Evolutionary conservation across 805 yeast genomes (phyloP).

Genomic region (Yarrowia deformans): DNA sequence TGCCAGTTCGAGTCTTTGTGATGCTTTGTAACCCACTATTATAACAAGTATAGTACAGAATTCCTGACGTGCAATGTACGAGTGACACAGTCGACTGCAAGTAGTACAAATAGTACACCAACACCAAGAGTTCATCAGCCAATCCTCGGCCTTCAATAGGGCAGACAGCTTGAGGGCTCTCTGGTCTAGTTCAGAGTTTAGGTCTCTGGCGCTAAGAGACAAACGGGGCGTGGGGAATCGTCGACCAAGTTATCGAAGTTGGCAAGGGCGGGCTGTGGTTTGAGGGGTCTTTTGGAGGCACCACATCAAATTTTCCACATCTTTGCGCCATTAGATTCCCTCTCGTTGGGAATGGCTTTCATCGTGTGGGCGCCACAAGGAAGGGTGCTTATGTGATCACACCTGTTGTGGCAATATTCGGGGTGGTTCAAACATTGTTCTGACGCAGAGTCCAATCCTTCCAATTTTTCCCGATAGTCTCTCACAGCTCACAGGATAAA

Average conservation of each 20-base stretch:
- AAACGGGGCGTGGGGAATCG: conserved; percentile 10
- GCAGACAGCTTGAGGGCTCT: no score
- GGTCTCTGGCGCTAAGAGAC: background rate
- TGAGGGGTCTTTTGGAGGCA: background rate
- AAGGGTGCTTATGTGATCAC: background rate
- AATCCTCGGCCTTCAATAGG: no score
- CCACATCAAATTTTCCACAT: no score
- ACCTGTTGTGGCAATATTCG: background rate
- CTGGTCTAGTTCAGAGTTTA: conserved; percentile 1
- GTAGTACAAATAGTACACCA: no score
- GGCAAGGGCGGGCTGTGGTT: background rate
- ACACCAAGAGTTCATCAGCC: no score
- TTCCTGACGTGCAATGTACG: no score
- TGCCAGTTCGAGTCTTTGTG: conserved; percentile 24
- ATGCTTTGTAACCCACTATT: no score
- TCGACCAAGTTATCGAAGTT: background rate
- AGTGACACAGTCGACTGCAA: no score
- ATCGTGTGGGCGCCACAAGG: no score
- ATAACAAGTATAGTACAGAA: no score
- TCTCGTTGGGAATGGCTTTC: no score
- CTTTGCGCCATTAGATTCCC: no score
- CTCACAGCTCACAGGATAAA: background rate
- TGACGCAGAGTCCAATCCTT: conserved; percentile 2
- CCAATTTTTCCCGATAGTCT: background rate
- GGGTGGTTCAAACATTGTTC: background rate